These are phyloP conservation scores for Leccinum cinnamomeum DNA, from an alignment of 1,284 basidiomycete genomes.

Conservation along the genomic window DNA sequence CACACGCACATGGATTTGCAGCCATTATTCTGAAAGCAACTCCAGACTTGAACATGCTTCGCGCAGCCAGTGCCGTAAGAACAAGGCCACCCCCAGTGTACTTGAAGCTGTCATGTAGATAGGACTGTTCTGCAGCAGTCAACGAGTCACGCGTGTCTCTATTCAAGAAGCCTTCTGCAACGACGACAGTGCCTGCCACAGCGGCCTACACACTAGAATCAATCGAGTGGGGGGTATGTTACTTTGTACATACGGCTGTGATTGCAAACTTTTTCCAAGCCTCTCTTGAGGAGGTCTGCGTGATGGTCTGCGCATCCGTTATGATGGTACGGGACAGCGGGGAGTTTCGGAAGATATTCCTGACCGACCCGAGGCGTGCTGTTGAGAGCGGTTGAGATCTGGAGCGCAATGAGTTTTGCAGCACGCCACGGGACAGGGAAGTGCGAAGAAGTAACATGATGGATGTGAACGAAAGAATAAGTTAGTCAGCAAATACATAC, in stretches of 20 bases:
- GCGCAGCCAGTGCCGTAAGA: slow-evolving; percentile 77
- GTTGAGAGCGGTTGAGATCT: slow-evolving; percentile 22
- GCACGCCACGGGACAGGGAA: slow-evolving; percentile 33
- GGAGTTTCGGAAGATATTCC: slow-evolving; percentile 25
- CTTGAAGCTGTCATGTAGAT: slow-evolving; percentile 82
- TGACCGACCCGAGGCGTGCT: slow-evolving; percentile 9
- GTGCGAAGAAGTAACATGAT: slow-evolving; percentile 37
- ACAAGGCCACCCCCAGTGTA: slow-evolving; percentile 83
- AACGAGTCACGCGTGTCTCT: slow-evolving; percentile 75
- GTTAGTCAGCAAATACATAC: slow-evolving; percentile 4
- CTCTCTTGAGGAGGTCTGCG: slow-evolving; percentile 40
- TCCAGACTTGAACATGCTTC: slow-evolving; percentile 76
- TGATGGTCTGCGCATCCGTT: slow-evolving; percentile 44
- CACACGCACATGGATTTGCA: slow-evolving; percentile 74
- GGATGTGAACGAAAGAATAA: not conserved
- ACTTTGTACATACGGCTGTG: slow-evolving; percentile 43
- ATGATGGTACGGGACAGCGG: slow-evolving; percentile 39
- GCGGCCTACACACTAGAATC: slow-evolving; percentile 46
- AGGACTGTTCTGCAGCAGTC: slow-evolving; percentile 58
- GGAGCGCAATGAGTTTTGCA: slow-evolving; percentile 21
- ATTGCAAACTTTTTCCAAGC: slow-evolving; percentile 52
- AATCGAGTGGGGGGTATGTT: not conserved
- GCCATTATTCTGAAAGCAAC: slow-evolving; percentile 79
- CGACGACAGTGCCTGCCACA: slow-evolving; percentile 67
- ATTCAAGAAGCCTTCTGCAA: slow-evolving; percentile 68